These are phyloP conservation scores for Sapria himalayana DNA, from an alignment of 345 rosid genomes.

Conservation along the genomic window DNA sequence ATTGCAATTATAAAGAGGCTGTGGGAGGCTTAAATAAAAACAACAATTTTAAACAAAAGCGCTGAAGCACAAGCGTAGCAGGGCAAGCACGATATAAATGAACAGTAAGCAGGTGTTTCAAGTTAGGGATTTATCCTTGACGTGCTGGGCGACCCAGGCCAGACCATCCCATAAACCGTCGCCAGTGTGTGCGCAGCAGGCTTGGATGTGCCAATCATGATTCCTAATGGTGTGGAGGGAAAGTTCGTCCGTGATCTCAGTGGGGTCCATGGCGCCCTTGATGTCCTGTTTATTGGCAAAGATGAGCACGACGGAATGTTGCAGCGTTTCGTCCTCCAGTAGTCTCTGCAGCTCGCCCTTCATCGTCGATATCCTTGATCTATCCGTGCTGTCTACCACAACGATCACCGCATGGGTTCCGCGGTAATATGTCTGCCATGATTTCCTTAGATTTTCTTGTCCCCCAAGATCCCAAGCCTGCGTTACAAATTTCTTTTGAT, in stretches of 20 bases:
- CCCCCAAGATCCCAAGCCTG: conserved; percentile 99
- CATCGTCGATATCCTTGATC: conserved; percentile 66
- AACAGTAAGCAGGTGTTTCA: no score
- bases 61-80: not conserved
- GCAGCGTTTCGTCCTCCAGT: conserved; percentile 72
- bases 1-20: no score
- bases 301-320: conserved; percentile 49
- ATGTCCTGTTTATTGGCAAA: conserved; percentile 88
- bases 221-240: conserved; percentile 83
- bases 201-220: conserved; percentile 96
- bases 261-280: conserved; percentile 83
- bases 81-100: no score
- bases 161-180: conserved; percentile 75
- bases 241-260: conserved; percentile 67
- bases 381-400: conserved; percentile 89
- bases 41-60: no score
- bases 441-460: conserved; percentile 78
- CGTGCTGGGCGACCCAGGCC: conserved; percentile 75
- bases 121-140: conserved; percentile 53
- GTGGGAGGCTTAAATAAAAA: not conserved
- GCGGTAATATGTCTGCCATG: conserved; percentile 89
- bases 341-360: conserved; percentile 65
- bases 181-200: conserved; percentile 75
- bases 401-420: conserved; percentile 81
- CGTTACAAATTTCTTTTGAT: no score